Conservation (phyloP, 768 basidiomycete species). For the Tulasnella sp. region DNA sequence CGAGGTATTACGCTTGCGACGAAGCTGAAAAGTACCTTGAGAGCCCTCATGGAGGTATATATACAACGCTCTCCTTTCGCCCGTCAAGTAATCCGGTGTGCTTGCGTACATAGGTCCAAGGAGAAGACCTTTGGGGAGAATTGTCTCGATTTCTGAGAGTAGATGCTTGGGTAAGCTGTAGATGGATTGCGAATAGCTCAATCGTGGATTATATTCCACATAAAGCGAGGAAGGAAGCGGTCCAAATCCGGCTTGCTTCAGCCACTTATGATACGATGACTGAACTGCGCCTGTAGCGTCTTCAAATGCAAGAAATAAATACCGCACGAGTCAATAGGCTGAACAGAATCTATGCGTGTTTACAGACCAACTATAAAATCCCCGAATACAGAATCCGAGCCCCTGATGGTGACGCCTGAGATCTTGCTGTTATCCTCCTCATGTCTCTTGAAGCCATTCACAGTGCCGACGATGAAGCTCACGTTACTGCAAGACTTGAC, state of each 20-base stretch:
- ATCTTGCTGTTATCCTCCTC: constrained; percentile 8
- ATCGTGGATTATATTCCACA: background rate
- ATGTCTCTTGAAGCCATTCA: constrained; percentile 23
- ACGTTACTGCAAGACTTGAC: too few species aligned
- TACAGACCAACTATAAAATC: constrained; percentile 1
- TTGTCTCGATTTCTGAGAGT: background rate
- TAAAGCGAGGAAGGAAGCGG: background rate
- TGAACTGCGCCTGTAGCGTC: constrained; percentile 9
- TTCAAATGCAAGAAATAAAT: background rate
- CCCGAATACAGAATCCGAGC: background rate
- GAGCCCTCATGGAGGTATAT: background rate
- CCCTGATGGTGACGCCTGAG: constrained; percentile 18
- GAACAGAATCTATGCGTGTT: too few species aligned
- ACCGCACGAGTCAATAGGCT: background rate
- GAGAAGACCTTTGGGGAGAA: background rate
- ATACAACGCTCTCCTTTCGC: background rate
- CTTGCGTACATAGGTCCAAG: background rate
- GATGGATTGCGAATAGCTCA: background rate
- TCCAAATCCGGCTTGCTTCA: background rate
- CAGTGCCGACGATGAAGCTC: constrained; percentile 21
- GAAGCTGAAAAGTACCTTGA: background rate
- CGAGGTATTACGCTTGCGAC: too few species aligned
- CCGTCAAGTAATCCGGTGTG: background rate
- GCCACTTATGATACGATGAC: background rate
- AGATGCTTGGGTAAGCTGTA: background rate